A percentile compares a stretch with the other conserved stretches of the same genome.
phyloP scores from a whole-genome alignment of 164 flowering plant genomes.

The Umbilicus rupestris region DNA sequence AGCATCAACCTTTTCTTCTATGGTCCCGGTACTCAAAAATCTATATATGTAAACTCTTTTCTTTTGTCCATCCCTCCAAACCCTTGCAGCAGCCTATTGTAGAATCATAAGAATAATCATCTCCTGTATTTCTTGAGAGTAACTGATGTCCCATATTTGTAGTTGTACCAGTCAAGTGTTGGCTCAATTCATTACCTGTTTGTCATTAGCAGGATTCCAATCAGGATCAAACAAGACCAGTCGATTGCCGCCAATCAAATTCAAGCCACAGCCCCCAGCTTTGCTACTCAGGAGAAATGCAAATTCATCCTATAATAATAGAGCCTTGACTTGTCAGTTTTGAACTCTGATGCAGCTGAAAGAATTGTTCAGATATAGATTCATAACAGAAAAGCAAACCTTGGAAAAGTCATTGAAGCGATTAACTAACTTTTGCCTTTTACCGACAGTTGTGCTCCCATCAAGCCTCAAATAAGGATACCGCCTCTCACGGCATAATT shows the following conservation, averaged over 20 bases:
- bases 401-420: conserved; percentile 69
- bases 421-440: conserved; percentile 89
- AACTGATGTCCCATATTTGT: neutral
- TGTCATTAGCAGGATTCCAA: conserved; percentile 99
- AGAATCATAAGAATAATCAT: neutral
- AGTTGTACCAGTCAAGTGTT: neutral
- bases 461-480: conserved; percentile 94
- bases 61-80: conserved; percentile 99
- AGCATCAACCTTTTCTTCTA: conserved; percentile 87
- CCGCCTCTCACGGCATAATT: conserved; percentile 92
- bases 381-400: conserved; percentile 28
- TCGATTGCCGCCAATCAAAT: conserved; percentile 93
- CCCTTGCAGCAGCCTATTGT: conserved; percentile 93
- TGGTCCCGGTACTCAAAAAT: conserved; percentile 91
- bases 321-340: conserved; percentile 8
- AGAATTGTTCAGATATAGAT: neutral
- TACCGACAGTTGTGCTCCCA: conserved; percentile 85
- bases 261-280: conserved; percentile 99
- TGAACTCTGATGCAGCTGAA: neutral
- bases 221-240: conserved; percentile 97
- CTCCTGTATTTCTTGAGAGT: neutral
- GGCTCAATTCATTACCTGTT: conserved; percentile 50
- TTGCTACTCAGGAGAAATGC: conserved; percentile 96
- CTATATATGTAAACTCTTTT: conserved; percentile 96
- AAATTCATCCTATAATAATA: conserved; percentile 71